These are phyloP conservation scores for Salvia splendens DNA, from an alignment of 257 asterid genomes.

Conservation along the genomic window DNA sequence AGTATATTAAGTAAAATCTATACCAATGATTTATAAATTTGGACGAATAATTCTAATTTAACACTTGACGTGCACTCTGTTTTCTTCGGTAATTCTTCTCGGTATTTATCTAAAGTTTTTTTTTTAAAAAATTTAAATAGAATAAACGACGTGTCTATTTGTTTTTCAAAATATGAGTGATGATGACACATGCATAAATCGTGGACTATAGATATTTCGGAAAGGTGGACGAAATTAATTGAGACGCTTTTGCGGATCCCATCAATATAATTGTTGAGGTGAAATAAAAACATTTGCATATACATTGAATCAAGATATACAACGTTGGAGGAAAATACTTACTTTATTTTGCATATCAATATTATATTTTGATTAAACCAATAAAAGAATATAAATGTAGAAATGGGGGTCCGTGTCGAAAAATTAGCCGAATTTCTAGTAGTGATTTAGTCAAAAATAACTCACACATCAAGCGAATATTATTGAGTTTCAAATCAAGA, in stretches of 20 bases:
- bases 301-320: constrained; percentile 13
- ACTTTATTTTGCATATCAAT: not conserved
- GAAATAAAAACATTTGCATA: not conserved
- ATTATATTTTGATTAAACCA: constrained; percentile 1
- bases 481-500: constrained; percentile 29
- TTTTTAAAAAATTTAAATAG: too few relatives aligned
- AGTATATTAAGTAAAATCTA: too few relatives aligned
- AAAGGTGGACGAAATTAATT: not conserved
- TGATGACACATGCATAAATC: not conserved
- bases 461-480: constrained; percentile 19
- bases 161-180: not conserved
- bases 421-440: constrained; percentile 4
- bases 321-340: constrained; percentile 10
- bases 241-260: not conserved
- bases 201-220: not conserved
- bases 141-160: too few relatives aligned
- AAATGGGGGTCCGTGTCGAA: constrained; percentile 22
- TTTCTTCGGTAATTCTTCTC: too few relatives aligned
- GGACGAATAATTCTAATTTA: too few relatives aligned
- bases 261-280: not conserved
- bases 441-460: constrained; percentile 24
- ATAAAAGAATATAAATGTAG: not conserved
- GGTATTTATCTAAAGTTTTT: too few relatives aligned
- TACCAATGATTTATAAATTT: too few relatives aligned
- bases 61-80: too few relatives aligned